These are phyloP conservation scores for Aurinia saxatilis DNA, from an alignment of 345 rosid species.

Conservation along the genomic window DNA sequence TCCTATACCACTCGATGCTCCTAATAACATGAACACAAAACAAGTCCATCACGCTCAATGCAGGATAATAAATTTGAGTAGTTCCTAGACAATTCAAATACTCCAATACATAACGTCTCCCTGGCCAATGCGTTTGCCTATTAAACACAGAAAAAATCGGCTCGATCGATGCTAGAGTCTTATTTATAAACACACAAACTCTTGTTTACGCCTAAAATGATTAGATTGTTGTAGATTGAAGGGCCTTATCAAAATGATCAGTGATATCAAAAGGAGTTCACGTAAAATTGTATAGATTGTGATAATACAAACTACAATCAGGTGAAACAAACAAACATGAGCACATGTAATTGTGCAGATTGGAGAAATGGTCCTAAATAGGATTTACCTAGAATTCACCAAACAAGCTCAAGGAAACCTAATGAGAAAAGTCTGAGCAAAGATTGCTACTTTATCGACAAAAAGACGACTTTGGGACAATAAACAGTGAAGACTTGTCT, in stretches of 20 bases:
- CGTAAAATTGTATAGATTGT: too few species aligned
- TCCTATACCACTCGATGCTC: slow-evolving; percentile 68
- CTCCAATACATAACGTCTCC: too few species aligned
- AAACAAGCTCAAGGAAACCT: too few species aligned
- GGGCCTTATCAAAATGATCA: too few species aligned
- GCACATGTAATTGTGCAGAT: background rate
- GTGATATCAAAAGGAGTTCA: too few species aligned
- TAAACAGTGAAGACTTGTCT: background rate
- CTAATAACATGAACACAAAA: slow-evolving; percentile 19
- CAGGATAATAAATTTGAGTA: background rate
- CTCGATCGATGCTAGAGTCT: background rate
- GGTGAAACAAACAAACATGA: slow-evolving; percentile 2
- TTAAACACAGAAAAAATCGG: background rate
- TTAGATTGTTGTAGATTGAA: too few species aligned
- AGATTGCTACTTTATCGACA: background rate
- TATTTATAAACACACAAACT: background rate
- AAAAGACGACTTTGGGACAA: background rate
- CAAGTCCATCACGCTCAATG: background rate
- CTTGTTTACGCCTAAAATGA: background rate
- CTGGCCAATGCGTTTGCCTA: background rate
- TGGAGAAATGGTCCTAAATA: slow-evolving; percentile 11
- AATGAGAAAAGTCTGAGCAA: background rate
- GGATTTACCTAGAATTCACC: slow-evolving; percentile 6
- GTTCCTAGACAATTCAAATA: background rate
- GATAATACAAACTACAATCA: background rate